A percentile compares a stretch with the other conserved stretches of the same genome.
Conservation (phyloP, 768 basidiomycete species). For the Boletus pseudopeckii region DNA sequence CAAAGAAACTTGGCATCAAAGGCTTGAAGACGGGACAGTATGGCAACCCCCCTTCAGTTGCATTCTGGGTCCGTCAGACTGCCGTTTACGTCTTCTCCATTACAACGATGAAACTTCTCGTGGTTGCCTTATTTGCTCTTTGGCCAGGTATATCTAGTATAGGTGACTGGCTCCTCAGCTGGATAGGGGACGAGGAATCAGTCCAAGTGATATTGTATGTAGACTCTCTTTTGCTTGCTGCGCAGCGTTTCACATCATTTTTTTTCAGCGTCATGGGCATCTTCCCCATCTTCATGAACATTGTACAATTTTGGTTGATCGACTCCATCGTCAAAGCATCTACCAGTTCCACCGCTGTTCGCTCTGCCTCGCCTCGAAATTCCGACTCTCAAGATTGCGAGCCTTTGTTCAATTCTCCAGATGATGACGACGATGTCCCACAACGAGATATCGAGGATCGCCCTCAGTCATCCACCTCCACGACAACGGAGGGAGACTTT, state of each 20-base stretch:
- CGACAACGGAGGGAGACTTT: slow-evolving; percentile 29
- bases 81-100: slow-evolving; percentile 80
- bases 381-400: slow-evolving; percentile 47
- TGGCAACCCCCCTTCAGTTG: slow-evolving; percentile 74
- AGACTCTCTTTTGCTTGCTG: background rate
- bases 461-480: slow-evolving; percentile 34
- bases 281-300: slow-evolving; percentile 86
- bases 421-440: slow-evolving; percentile 44
- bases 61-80: slow-evolving; percentile 73
- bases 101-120: slow-evolving; percentile 85
- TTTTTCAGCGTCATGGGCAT: slow-evolving; percentile 76
- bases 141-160: slow-evolving; percentile 67
- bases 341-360: slow-evolving; percentile 36
- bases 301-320: slow-evolving; percentile 92
- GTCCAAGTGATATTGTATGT: slow-evolving; percentile 81
- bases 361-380: slow-evolving; percentile 36
- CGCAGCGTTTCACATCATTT: slow-evolving; percentile 5
- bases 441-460: slow-evolving; percentile 47
- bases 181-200: slow-evolving; percentile 65
- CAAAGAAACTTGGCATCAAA: slow-evolving; percentile 60
- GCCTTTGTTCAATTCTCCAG: slow-evolving; percentile 61
- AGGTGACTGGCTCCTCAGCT: slow-evolving; percentile 87
- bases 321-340: slow-evolving; percentile 89
- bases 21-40: slow-evolving; percentile 88
- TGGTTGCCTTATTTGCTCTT: slow-evolving; percentile 69